Evolutionary conservation across 2,329 filamentous ascomycete genomes (phyloP).

Genomic region (Alternaria hordeiaustralica): DNA sequence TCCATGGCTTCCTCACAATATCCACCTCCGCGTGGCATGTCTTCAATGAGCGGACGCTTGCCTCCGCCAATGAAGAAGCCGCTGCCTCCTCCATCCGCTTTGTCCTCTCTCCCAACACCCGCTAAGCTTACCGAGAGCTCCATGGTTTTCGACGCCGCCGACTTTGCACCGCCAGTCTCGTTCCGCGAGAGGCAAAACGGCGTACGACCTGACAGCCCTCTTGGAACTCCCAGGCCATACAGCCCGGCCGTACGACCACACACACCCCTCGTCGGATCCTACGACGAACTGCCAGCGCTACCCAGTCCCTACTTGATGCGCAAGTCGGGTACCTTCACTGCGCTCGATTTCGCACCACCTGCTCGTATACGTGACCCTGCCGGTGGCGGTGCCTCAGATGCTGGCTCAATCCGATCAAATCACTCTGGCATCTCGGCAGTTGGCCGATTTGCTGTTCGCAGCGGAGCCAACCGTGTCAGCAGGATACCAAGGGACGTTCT

Average conservation of each 20-base stretch:
- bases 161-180: conserved; percentile 80
- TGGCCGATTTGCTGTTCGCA: conserved; percentile 75
- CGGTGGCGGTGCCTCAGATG: conserved; percentile 51
- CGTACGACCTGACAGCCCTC: conserved; percentile 64
- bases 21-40: conserved; percentile 50
- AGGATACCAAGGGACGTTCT: conserved; percentile 82
- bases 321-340: conserved; percentile 80
- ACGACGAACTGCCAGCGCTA: conserved; percentile 83
- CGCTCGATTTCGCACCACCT: conserved; percentile 80
- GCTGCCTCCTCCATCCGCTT: conserved; percentile 73
- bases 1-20: conserved; percentile 56
- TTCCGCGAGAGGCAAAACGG: conserved; percentile 72
- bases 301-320: conserved; percentile 84
- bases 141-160: conserved; percentile 71
- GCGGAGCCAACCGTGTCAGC: conserved; percentile 85
- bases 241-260: conserved; percentile 74
- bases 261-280: conserved; percentile 81
- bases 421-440: conserved; percentile 75
- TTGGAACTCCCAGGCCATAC: conserved; percentile 69
- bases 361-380: conserved; percentile 67
- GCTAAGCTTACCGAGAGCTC: conserved; percentile 83
- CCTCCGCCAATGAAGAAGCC: conserved; percentile 58
- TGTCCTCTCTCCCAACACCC: conserved; percentile 83
- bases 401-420: conserved; percentile 68
- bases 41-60: conserved; percentile 49